Base-by-base conservation (phyloP, 306 rosid genomes). In the Sophora flavescens region DNA sequence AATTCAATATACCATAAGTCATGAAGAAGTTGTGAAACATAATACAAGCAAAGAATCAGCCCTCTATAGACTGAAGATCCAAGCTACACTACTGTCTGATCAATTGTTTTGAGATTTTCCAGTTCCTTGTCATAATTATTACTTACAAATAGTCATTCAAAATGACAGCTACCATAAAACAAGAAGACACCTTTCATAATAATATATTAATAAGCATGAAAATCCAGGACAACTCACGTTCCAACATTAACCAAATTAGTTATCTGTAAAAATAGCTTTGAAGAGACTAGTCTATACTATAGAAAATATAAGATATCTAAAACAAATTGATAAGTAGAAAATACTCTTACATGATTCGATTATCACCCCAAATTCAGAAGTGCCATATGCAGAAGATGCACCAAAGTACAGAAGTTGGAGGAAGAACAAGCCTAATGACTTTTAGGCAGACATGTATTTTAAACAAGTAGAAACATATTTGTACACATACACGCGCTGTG, bases 351-450 rank as follows among this genome's bases (percentile, higher is more conserved):
- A 61, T 11, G 56, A 47, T 61, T 61, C 77, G 51, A 62, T 32
- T 70, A 14, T 72, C 54, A 62, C 51, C 32, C 52, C 41, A 62
- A 44, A 47, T 33, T 78, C 4, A 59, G 62, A 11, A 58, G 30
- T 64, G 39, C 3, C 45, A 13, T 50, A 32, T 18, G 51, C 38
- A 57, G 22, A 44, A 53, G 33, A 63, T 14, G 51, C 73, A 76
- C 28, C 30, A n/a, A 54, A 30, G 53, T 1, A 12, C 32, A 3
- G 30, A 30, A 67, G 3, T 26, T 48, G 61, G 38, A 51, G 18
- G 15, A 45, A 38, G 51, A 10, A 16, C 15, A 10, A 6, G 28
- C 56, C 44, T 32, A 16, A 33, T 61, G 11, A 30, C 62, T 33
- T 16, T 7, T 26, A 51, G 4, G 11, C 67, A 63, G 30, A 63